phyloP scores from a whole-genome alignment of 148 eudicot species.

The Silene latifolia region DNA sequence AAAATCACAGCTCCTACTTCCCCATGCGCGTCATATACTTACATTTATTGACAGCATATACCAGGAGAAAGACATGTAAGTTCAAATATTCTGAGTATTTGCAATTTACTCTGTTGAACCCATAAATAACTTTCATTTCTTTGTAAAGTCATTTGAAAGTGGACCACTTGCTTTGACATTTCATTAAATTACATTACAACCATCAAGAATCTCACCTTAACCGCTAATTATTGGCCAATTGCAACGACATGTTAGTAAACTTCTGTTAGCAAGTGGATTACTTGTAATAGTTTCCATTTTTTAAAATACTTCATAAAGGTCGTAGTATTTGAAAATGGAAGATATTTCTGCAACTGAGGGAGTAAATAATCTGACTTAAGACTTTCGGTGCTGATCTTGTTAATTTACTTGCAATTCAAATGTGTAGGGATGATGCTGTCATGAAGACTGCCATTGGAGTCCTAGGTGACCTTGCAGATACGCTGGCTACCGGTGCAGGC shows the following conservation, averaged over 20 bases:
- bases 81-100: conserved; percentile 9
- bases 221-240: not conserved
- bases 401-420: not conserved
- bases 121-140: not conserved
- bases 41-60: conserved; percentile 83
- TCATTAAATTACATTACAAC: not conserved
- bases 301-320: not conserved
- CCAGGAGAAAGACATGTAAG: conserved; percentile 89
- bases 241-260: not conserved
- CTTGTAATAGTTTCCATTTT: too few species aligned
- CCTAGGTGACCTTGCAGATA: conserved; percentile 94
- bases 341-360: not conserved
- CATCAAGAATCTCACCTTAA: not conserved
- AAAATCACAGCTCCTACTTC: conserved; percentile 65
- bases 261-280: not conserved
- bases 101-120: not conserved
- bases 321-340: not conserved
- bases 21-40: conserved; percentile 70
- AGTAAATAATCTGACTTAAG: not conserved
- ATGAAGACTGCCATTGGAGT: conserved; percentile 95
- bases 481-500: conserved; percentile 72
- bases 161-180: not conserved
- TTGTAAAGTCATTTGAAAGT: not conserved
- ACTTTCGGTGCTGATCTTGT: not conserved
- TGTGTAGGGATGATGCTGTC: conserved; percentile 77